Conservation (phyloP, 495 filamentous ascomycete species). For the Neurospora terricola region DNA sequence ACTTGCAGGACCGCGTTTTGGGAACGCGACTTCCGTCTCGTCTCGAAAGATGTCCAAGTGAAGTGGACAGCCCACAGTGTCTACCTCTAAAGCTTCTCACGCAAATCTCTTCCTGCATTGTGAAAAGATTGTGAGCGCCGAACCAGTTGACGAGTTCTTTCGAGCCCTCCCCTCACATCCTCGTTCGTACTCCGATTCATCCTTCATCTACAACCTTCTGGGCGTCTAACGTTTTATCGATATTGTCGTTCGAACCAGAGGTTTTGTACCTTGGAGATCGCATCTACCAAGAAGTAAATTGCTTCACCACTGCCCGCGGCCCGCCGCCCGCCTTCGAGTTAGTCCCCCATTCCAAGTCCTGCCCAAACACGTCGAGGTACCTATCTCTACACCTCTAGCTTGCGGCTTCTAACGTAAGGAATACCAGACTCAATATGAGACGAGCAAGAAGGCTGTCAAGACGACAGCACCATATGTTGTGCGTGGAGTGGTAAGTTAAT, state of each 20-base stretch:
- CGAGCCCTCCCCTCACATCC: not conserved
- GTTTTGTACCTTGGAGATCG: not conserved
- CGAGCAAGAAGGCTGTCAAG: not conserved
- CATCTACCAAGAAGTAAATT: not conserved
- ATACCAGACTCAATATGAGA: not conserved
- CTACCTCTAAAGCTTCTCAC: not conserved
- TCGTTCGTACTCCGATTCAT: not conserved
- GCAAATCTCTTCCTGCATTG: not conserved
- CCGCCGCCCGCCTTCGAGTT: not conserved
- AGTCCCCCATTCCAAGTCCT: not conserved
- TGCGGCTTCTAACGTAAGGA: not conserved
- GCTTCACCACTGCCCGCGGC: not conserved
- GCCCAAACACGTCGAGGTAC: not conserved
- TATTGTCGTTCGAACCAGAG: not conserved
- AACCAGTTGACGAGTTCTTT: not conserved
- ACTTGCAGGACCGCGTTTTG: not conserved
- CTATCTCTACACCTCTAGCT: not conserved
- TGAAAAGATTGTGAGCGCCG: not conserved
- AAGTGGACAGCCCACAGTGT: not conserved
- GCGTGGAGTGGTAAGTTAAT: not conserved
- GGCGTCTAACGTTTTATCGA: not conserved
- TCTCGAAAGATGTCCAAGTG: not conserved
- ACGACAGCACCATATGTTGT: not conserved
- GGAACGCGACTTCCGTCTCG: not conserved
- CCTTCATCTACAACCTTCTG: not conserved